Evolutionary conservation across 2,329 filamentous ascomycete species (phyloP), one percentile per base, ranked within the genome.

Genomic region (Alternaria consortialis): DNA sequence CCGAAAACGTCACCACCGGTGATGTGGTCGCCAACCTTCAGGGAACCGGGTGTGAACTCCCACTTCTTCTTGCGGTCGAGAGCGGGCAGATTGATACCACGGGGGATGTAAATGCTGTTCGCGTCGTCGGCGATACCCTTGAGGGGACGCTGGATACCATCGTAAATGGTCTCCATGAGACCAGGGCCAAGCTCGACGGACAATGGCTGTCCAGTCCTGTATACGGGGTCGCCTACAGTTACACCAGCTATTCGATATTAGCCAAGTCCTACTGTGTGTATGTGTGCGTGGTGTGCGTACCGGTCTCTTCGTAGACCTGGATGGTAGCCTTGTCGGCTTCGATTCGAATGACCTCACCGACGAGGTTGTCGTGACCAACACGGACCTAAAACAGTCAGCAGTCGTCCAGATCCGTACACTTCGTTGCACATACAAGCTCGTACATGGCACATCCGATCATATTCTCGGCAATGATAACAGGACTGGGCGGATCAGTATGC

Each of bases 381-480:
- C 87, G 91, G 80, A 96, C 94, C 92, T 94, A 67, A 32, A 50
- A 17, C 7, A 9, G 42, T 77, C 47, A 76, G 54, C 52, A 25
- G 29, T 5, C 11, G 37, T 32, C 20, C 39, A 15, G 29, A 44
- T 8, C 2, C n/a, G 59, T 42, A 32, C 56, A 31, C 40, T 32
- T 17, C 1, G 56, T 54, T 25, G 12, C 34, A 80, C 88, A 73
- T 85, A 93, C 93, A 84, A 99, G 86, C 84, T 99, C 95, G 88
- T 98, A 97, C 95, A 99, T 99, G 81, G 95, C 94, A 87, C 95
- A 95, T 81, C 95, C 95, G 78, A 94, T 93, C 94, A 99, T 97
- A 82, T 97, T 90, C 85, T 98, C 94, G 79, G 94, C 95, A 73
- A 99, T 88, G 75, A 99, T 90, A 85, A 99, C 95, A 77, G 95